Evolutionary conservation across 1,284 basidiomycete species (phyloP).

Genomic region (Ceratobasidium sp.): DNA sequence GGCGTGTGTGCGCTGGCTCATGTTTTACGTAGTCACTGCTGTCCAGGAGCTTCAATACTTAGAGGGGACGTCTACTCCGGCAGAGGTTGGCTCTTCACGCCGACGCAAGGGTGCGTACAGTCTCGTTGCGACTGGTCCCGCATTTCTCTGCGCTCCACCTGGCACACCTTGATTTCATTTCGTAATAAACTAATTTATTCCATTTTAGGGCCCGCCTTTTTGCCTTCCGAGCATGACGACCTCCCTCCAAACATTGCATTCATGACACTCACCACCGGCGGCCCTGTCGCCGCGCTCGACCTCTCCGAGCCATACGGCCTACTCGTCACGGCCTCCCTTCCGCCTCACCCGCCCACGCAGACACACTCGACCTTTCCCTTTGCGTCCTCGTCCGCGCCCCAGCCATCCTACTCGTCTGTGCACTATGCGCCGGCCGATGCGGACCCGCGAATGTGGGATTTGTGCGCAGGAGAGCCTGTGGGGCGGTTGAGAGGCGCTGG

Average conservation of each 20-base stretch:
- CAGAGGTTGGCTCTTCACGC: constrained; percentile 69
- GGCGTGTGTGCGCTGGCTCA: constrained; percentile 2
- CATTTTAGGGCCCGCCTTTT: constrained; percentile 83
- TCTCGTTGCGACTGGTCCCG: not conserved
- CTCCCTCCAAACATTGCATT: constrained; percentile 95
- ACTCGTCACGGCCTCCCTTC: constrained; percentile 83
- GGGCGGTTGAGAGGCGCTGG: constrained; percentile 76
- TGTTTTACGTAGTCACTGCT: constrained; percentile 74
- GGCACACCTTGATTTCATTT: constrained; percentile 7
- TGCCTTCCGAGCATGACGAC: constrained; percentile 97
- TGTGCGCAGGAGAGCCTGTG: constrained; percentile 82
- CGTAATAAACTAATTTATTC: constrained; percentile 46
- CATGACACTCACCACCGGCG: constrained; percentile 86
- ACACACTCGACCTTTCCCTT: constrained; percentile 13
- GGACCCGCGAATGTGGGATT: constrained; percentile 88
- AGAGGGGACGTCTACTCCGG: constrained; percentile 61
- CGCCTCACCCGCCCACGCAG: not conserved
- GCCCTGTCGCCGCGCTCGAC: constrained; percentile 89
- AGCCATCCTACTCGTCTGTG: constrained; percentile 21
- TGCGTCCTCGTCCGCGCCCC: constrained; percentile 14
- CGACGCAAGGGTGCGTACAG: constrained; percentile 72
- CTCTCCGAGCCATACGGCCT: constrained; percentile 97
- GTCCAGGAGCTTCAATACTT: constrained; percentile 84
- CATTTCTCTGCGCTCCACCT: not conserved
- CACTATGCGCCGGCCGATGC: constrained; percentile 67